Conservation (phyloP, 2,329 filamentous ascomycete species). For the Scleromitrula shiraiana region DNA sequence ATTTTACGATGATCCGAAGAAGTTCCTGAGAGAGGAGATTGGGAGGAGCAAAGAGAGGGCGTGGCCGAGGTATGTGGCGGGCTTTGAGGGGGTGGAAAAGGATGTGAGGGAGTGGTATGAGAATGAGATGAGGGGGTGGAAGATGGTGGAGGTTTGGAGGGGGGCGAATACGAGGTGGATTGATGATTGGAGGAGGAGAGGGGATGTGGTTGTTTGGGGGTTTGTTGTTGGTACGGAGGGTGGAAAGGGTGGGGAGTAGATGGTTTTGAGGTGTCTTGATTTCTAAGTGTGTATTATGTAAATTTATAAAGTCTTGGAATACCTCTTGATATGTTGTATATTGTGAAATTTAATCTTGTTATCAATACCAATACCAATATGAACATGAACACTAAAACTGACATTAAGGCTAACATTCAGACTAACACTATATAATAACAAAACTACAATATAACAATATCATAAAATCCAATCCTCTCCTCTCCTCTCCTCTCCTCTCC, state of each 20-base stretch:
- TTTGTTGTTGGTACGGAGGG: conserved; percentile 21
- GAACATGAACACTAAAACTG: too few relatives aligned
- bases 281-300: too few relatives aligned
- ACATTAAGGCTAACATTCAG: too few relatives aligned
- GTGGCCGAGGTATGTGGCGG: conserved; percentile 50
- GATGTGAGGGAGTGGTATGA: conserved; percentile 38
- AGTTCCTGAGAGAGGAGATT: conserved; percentile 42
- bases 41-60: background rate
- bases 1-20: conserved; percentile 64
- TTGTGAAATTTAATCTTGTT: too few relatives aligned
- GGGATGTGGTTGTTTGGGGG: conserved; percentile 53
- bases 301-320: too few relatives aligned
- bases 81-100: conserved; percentile 50
- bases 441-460: too few relatives aligned
- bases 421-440: too few relatives aligned
- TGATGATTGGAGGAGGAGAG: conserved; percentile 50
- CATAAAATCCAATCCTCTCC: too few relatives aligned
- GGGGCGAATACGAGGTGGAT: conserved; percentile 55
- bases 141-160: conserved; percentile 36
- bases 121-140: conserved; percentile 35
- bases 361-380: too few relatives aligned
- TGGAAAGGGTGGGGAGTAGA: background rate
- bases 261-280: too few relatives aligned
- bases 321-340: too few relatives aligned
- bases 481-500: too few relatives aligned